Percentiles rank a stretch among this genome's conserved stretches.
These are phyloP conservation scores for Termitomyces sp. DNA, from an alignment of 768 basidiomycete genomes.

Conservation along the genomic window DNA sequence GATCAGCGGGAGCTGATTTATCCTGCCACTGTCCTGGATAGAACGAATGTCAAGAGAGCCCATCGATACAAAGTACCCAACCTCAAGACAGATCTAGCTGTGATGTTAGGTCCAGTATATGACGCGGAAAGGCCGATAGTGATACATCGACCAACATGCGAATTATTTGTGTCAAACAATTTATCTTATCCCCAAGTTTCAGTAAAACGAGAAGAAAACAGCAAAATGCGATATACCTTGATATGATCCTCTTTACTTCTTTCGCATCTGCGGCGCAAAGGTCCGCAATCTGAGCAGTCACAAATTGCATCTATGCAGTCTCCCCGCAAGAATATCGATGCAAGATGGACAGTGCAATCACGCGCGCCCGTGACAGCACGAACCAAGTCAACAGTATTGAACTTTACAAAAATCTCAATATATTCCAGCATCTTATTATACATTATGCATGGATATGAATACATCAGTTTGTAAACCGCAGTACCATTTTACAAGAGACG, in stretches of 20 bases:
- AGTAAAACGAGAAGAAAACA: not conserved
- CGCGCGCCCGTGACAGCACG: conserved; percentile 83
- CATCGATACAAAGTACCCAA: too few species aligned
- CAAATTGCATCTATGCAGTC: conserved; percentile 80
- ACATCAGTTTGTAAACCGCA: too few species aligned
- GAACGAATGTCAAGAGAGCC: too few species aligned
- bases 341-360: conserved; percentile 7
- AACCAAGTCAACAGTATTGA: conserved; percentile 80
- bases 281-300: conserved; percentile 91
- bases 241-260: conserved; percentile 88
- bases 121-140: too few species aligned
- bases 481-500: not conserved
- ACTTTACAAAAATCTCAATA: conserved; percentile 88
- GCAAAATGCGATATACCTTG: conserved; percentile 53
- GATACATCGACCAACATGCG: too few species aligned
- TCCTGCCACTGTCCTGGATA: too few species aligned
- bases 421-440: conserved; percentile 93
- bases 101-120: too few species aligned
- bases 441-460: conserved; percentile 57
- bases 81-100: too few species aligned
- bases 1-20: too few species aligned
- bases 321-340: conserved; percentile 41
- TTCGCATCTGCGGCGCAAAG: conserved; percentile 85
- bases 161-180: too few species aligned
- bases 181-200: not conserved